Evolutionary conservation across 2,329 filamentous ascomycete genomes (phyloP).

Genomic region (Aphanocladium album): DNA sequence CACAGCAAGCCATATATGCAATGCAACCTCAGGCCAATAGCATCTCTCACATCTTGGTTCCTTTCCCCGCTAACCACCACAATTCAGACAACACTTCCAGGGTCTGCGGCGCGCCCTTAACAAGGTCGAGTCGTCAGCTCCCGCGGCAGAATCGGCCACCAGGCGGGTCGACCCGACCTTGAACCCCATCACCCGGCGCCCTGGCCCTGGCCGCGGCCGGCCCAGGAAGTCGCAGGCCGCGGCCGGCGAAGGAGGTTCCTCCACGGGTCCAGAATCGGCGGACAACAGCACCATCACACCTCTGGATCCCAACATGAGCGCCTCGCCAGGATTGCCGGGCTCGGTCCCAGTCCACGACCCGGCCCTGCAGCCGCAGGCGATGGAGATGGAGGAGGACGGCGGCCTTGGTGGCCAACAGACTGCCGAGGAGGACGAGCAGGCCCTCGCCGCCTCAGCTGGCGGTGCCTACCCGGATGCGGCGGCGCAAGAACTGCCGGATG

Average conservation of each 20-base stretch:
- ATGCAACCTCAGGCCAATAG: slow-evolving; percentile 2
- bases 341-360: neutral
- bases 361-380: neutral
- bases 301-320: neutral
- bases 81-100: slow-evolving; percentile 54
- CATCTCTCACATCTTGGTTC: neutral
- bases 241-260: neutral
- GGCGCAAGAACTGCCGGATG: neutral
- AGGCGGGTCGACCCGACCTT: slow-evolving; percentile 44
- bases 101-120: slow-evolving; percentile 51
- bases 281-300: neutral
- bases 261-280: neutral
- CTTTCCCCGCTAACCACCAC: neutral
- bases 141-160: slow-evolving; percentile 26
- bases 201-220: slow-evolving; percentile 52
- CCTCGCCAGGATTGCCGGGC: neutral
- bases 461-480: neutral
- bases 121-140: slow-evolving; percentile 41
- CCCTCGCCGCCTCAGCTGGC: neutral
- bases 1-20: neutral
- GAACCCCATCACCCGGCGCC: slow-evolving; percentile 57
- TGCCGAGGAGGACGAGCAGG: slow-evolving; percentile 6
- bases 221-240: slow-evolving; percentile 36
- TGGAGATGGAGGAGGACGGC: neutral
- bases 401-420: neutral